Conservation (phyloP, 306 rosid species). For the Cajanus cajan region DNA sequence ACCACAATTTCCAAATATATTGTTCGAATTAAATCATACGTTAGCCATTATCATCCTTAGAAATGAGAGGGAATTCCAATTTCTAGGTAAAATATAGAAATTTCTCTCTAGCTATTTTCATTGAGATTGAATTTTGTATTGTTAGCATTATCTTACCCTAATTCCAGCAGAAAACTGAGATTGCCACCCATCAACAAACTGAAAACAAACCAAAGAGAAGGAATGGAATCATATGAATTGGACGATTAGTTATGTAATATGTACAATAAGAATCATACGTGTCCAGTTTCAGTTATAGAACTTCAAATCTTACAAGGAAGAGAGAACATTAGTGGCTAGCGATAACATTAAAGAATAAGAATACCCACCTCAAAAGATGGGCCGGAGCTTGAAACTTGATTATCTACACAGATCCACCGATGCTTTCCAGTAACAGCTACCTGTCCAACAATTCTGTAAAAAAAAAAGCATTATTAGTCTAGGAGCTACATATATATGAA, state of each 20-base stretch:
- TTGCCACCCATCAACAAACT: slow-evolving; percentile 81
- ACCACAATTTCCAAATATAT: slow-evolving; percentile 4
- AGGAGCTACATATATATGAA: not conserved
- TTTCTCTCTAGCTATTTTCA: not conserved
- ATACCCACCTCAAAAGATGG: slow-evolving; percentile 65
- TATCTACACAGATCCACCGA: slow-evolving; percentile 79
- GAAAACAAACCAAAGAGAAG: slow-evolving; percentile 37
- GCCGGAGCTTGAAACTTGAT: slow-evolving; percentile 47
- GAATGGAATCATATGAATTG: slow-evolving; percentile 18
- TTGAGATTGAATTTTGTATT: not conserved
- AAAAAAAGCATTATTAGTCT: slow-evolving; percentile 14
- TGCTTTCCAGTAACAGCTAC: slow-evolving; percentile 89
- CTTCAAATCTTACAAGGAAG: not conserved
- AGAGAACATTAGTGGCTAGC: not conserved
- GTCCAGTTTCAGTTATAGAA: not conserved
- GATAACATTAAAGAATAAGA: slow-evolving; percentile 24
- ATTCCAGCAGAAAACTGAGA: slow-evolving; percentile 87
- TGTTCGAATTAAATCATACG: not conserved
- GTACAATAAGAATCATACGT: not conserved
- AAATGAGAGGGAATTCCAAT: not conserved
- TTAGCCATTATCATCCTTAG: slow-evolving; percentile 9
- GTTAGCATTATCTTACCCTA: slow-evolving; percentile 52
- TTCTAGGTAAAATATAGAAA: not conserved
- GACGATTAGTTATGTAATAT: not conserved
- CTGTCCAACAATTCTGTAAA: slow-evolving; percentile 81